Conservation (phyloP, 257 asterid genomes). For the Ligustrum vulgare region DNA sequence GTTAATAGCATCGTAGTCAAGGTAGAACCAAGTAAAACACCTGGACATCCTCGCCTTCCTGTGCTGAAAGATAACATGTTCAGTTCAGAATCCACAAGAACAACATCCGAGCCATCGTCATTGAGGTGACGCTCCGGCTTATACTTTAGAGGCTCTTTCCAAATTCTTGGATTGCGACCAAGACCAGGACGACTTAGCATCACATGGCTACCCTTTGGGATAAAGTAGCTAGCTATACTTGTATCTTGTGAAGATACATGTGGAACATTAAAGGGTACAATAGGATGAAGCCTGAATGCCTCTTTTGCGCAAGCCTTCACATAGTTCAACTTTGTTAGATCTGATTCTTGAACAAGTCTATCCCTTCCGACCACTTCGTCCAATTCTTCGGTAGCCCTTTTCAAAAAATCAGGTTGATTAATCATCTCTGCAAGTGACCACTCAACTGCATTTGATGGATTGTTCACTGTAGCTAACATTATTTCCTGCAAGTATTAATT, state of each 20-base stretch:
- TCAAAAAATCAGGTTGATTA: constrained; percentile 1
- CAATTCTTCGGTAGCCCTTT: neutral
- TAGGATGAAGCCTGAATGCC: constrained; percentile 32
- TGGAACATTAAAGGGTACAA: constrained; percentile 20
- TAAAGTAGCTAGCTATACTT: constrained; percentile 23
- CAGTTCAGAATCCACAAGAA: constrained; percentile 17
- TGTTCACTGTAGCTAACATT: constrained; percentile 17
- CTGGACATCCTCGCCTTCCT: constrained; percentile 30
- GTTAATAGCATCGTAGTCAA: constrained; percentile 12
- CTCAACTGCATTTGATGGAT: constrained; percentile 18
- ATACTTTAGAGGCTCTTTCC: too few species aligned
- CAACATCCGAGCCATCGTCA: neutral
- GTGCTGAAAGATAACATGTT: constrained; percentile 29
- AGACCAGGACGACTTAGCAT: constrained; percentile 28
- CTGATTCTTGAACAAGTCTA: constrained; percentile 18
- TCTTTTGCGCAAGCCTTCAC: neutral
- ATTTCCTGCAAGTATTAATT: constrained; percentile 9
- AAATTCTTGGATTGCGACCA: constrained; percentile 35
- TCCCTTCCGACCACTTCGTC: constrained; percentile 19
- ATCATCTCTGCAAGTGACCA: constrained; percentile 14
- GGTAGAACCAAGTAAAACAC: neutral
- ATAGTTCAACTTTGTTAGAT: constrained; percentile 6
- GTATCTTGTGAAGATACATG: constrained; percentile 17
- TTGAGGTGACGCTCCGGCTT: too few species aligned
- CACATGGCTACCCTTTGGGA: constrained; percentile 34